Evolutionary conservation across 2,329 filamentous ascomycete species (phyloP).

Genomic region (Aspergillus flavus): DNA sequence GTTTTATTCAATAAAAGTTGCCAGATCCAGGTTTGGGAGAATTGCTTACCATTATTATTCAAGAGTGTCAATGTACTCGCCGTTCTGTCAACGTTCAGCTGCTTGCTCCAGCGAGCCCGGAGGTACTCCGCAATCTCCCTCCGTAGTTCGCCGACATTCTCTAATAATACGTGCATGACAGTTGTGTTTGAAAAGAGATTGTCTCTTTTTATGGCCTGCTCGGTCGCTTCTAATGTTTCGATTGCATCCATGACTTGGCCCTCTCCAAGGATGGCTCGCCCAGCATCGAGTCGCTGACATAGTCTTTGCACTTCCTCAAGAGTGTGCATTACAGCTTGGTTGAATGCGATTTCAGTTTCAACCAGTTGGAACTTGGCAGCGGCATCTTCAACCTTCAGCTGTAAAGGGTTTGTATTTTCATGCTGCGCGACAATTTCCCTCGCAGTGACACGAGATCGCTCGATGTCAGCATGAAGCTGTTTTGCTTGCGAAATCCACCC

Average conservation of each 20-base stretch:
- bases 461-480: slow-evolving; percentile 81
- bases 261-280: slow-evolving; percentile 48
- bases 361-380: slow-evolving; percentile 58
- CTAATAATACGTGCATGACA: slow-evolving; percentile 59
- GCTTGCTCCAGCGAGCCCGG: slow-evolving; percentile 68
- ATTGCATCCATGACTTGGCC: slow-evolving; percentile 52
- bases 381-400: slow-evolving; percentile 66
- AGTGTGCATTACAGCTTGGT: slow-evolving; percentile 53
- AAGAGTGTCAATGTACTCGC: slow-evolving; percentile 60
- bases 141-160: slow-evolving; percentile 67
- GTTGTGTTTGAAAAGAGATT: slow-evolving; percentile 38
- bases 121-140: slow-evolving; percentile 67
- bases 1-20: slow-evolving; percentile 7
- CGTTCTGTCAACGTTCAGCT: slow-evolving; percentile 65
- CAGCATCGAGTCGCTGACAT: slow-evolving; percentile 51
- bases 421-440: slow-evolving; percentile 79
- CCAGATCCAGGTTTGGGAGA: not conserved
- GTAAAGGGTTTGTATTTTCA: slow-evolving; percentile 66
- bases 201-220: slow-evolving; percentile 30
- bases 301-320: slow-evolving; percentile 56
- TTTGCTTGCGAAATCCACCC: slow-evolving; percentile 85
- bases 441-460: slow-evolving; percentile 75
- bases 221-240: slow-evolving; percentile 50
- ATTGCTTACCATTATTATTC: slow-evolving; percentile 54
- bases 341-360: slow-evolving; percentile 62